Evolutionary conservation across 164 flowering plant species (phyloP).

Genomic region (Hamamelis virginiana): DNA sequence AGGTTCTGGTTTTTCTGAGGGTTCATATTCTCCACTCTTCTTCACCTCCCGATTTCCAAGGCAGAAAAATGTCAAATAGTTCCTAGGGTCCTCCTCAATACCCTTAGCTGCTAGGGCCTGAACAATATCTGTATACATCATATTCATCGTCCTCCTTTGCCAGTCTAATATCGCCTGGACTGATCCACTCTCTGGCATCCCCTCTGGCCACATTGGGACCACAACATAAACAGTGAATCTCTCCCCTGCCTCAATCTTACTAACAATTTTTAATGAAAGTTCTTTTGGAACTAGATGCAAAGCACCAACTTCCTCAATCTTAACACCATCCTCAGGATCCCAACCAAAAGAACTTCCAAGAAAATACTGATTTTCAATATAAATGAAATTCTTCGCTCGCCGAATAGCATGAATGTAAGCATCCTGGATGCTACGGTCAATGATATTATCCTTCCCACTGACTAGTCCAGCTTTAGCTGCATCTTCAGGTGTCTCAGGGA

Average conservation of each 20-base stretch:
- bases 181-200: constrained; percentile 61
- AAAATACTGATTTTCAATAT: constrained; percentile 68
- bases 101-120: constrained; percentile 55
- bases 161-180: constrained; percentile 79
- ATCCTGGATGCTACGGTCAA: constrained; percentile 75
- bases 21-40: constrained; percentile 64
- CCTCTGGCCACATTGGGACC: constrained; percentile 85
- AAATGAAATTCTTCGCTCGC: constrained; percentile 61
- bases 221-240: constrained; percentile 64
- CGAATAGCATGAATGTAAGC: constrained; percentile 70
- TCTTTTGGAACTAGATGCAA: constrained; percentile 64
- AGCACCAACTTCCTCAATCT: constrained; percentile 55
- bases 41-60: constrained; percentile 70
- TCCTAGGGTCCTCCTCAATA: constrained; percentile 51
- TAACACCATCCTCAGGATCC: constrained; percentile 38
- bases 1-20: constrained; percentile 57
- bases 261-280: constrained; percentile 58
- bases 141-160: constrained; percentile 76
- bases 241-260: constrained; percentile 68
- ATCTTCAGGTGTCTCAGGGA: constrained; percentile 69
- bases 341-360: constrained; percentile 67
- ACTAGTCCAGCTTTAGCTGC: constrained; percentile 72
- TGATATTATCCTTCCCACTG: constrained; percentile 75
- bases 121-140: constrained; percentile 65
- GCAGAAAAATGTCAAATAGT: constrained; percentile 70